Base-by-base conservation (phyloP, 2,329 filamentous ascomycete genomes). In the Conoideocrella luteorostrata region DNA sequence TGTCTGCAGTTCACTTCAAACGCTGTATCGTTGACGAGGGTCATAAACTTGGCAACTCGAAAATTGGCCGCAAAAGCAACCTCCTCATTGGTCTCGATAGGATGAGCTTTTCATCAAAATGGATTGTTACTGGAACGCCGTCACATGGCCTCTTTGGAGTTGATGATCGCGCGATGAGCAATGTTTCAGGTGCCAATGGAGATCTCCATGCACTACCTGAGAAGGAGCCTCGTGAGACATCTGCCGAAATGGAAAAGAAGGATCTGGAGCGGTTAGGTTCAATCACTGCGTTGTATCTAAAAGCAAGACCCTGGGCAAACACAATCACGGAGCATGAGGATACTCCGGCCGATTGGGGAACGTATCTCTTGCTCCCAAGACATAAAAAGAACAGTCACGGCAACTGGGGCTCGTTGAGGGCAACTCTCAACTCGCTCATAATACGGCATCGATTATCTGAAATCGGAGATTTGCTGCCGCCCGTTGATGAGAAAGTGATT, bases 21-120 rank as follows among this genome's bases (percentile, higher is more conserved):
- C 77, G 91, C 2, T 82, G 94, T 37, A 90, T 97, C 36, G 84
- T 95, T 15, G 91, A 97, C 51, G 91, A 96, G 70, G 91, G 91
- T 0, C 89, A 96, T 59, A 85, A 78, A 47, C 82, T 95, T 46
- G 87, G 88, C 0, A 84, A 86, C 29, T 77, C 77, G 1, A 74
- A 65, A 3, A 61, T 64, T 5, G 68, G 69, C 9, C 70, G 69
- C 41, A 78, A 72, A 52, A 88, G 80, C 35, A 70, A 75, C 32
- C 55, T 80, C 5, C 65, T 78, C 17, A 57, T 67, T 3, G 68
- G 72, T 2, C 60, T 82, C 2, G 72, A 81, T 15, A 59, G 60
- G 11, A 60, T 84, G n/a, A 65, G 73, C 10, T 67, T 88, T 13
- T 82, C 88, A 37, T 78, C 87, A 15, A 79, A 86, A 9, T 96